Conservation (phyloP, 192 early-diverging fungal species). For the Rhizophagus clarus region DNA sequence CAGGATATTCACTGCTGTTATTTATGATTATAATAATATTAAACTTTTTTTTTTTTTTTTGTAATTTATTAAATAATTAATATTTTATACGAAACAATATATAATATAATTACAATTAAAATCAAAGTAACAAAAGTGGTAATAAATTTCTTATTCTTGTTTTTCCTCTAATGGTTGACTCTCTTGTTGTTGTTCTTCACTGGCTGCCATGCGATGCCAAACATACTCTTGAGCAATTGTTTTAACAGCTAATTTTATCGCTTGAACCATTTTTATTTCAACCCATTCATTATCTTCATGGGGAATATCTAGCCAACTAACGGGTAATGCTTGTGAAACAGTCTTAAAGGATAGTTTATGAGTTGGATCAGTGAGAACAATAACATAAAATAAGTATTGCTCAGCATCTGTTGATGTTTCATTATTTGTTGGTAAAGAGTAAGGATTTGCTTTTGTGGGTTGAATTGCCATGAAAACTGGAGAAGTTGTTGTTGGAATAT, state of each 20-base stretch:
- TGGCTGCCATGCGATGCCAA: constrained; percentile 62
- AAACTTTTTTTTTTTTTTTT: background rate
- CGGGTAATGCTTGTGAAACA: constrained; percentile 55
- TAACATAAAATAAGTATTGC: constrained; percentile 43
- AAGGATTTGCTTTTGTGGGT: constrained; percentile 46
- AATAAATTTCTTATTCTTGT: background rate
- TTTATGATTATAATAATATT: too few species aligned
- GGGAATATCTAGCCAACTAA: constrained; percentile 57
- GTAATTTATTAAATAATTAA: background rate
- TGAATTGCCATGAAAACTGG: constrained; percentile 67
- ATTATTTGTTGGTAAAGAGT: constrained; percentile 20
- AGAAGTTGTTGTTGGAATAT: constrained; percentile 47
- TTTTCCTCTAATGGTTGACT: background rate
- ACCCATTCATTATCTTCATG: constrained; percentile 71
- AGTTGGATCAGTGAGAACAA: constrained; percentile 55
- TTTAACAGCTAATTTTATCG: constrained; percentile 49
- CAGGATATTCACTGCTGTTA: too few species aligned
- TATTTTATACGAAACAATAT: background rate
- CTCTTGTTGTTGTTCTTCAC: constrained; percentile 18
- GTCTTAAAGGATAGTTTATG: constrained; percentile 56
- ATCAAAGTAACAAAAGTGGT: background rate
- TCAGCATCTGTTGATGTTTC: constrained; percentile 22
- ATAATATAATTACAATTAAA: background rate
- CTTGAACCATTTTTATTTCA: constrained; percentile 57
- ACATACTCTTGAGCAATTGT: constrained; percentile 66